Evolutionary conservation across 140 eudicot species (phyloP).

Genomic region (Flaveria floridana): DNA sequence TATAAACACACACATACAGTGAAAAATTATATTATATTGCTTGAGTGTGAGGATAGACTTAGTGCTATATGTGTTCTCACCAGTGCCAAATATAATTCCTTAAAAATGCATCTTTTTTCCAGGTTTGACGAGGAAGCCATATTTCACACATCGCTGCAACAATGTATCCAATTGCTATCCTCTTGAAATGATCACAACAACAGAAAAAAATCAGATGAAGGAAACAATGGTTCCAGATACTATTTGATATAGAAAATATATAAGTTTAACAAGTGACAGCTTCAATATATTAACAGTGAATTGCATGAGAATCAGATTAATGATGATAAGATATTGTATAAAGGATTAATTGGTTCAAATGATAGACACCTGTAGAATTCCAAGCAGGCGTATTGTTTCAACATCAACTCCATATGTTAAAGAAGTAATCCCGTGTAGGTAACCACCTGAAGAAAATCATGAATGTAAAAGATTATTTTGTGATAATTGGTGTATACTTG

Average conservation of each 20-base stretch:
- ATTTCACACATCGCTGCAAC: conserved; percentile 76
- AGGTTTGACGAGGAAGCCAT: conserved; percentile 63
- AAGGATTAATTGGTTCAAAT: conserved; percentile 2
- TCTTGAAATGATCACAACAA: conserved; percentile 43
- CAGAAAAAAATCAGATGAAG: background rate
- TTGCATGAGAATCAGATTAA: conserved; percentile 25
- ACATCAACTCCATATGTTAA: conserved; percentile 80
- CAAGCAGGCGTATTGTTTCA: conserved; percentile 54
- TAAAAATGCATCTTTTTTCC: conserved; percentile 35
- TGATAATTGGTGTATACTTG: conserved; percentile 3
- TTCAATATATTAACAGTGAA: background rate
- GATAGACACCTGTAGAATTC: conserved; percentile 68
- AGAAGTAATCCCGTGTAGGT: conserved; percentile 66
- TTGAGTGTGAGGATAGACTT: conserved; percentile 16
- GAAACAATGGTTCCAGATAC: conserved; percentile 7
- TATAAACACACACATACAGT: background rate
- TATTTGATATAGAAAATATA: background rate
- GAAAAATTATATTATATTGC: conserved; percentile 2
- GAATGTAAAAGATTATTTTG: background rate
- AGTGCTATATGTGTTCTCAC: conserved; percentile 42
- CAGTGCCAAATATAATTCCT: conserved; percentile 65
- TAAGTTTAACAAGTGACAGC: conserved; percentile 6
- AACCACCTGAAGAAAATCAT: conserved; percentile 59
- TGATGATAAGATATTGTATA: background rate
- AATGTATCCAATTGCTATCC: conserved; percentile 72